Base-by-base conservation (phyloP, 2,329 filamentous ascomycete species). In the Cladosporium halotolerans region DNA sequence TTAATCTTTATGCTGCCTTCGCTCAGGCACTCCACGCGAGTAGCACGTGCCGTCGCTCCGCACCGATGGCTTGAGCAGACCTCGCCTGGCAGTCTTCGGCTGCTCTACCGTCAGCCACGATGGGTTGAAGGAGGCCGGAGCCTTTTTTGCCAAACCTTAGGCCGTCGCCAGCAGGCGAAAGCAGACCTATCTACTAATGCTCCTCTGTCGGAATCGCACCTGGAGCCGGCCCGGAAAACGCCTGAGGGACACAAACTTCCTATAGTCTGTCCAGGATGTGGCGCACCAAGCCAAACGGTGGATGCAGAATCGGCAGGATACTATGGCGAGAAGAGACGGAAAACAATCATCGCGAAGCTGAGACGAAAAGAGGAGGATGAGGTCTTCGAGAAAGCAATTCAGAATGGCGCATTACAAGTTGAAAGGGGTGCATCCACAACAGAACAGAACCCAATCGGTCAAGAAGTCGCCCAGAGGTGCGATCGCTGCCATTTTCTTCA, bases 401-500 rank as follows among this genome's bases (percentile, higher is more conserved):
- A 67, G 36, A 62, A 66, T 23, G 58, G 62, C 9, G 63, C 68
- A 18, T 58, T 59, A 2, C 55, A 62, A 31, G 31, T 70, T 18
- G 48, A 69, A 18, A 53, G 62, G 48, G 56, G 61, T 5, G 55
- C 63, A 9, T 43, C 16, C 14, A 3, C 33, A 9, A 10, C 28
- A 44, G n/a, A 48, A 18, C 8, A 45, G 8, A 45, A 43, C 49
- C 40, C 49, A 13, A 31, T 49, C n/a, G 28, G 8, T 19, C 34
- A 41, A 42, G 42, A 53, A 23, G 14, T 38, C 3, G 31, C 64
- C 3, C 87, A 87, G 1, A 71, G 95, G 6, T 99, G 93, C 72
- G 86, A 93, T 61, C 83, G 93, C 63, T 99, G 93, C 64, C 90
- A 96, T 68, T 79, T 83, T 33, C 77, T 99, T 23, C 70, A 86